Conservation (phyloP, 176 grass and related monocot genomes). For the Zoysia pacifica region DNA sequence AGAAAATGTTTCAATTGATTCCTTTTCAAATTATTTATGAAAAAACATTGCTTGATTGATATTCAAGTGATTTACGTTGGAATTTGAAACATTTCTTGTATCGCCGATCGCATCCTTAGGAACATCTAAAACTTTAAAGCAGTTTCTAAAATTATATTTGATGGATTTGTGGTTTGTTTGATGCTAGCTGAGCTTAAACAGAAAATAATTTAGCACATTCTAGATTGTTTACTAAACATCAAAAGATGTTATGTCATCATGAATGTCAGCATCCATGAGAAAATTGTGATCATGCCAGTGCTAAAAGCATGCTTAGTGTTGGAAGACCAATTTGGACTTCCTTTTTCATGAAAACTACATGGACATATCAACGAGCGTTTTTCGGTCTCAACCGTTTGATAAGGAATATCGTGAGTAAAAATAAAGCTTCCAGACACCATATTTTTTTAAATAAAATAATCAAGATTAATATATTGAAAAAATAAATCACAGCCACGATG, state of each 20-base stretch:
- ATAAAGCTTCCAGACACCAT: background rate
- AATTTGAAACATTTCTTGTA: too few relatives aligned
- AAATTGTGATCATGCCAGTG: background rate
- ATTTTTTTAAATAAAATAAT: background rate
- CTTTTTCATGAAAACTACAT: background rate
- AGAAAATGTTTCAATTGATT: too few relatives aligned
- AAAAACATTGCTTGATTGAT: too few relatives aligned
- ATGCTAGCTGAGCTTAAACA: background rate
- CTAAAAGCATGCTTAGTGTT: slow-evolving; percentile 7
- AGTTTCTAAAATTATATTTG: too few relatives aligned
- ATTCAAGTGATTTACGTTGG: too few relatives aligned
- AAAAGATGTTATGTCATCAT: background rate
- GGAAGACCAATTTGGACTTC: slow-evolving; percentile 6
- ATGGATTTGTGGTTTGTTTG: too few relatives aligned
- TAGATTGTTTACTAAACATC: too few relatives aligned
- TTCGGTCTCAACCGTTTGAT: background rate
- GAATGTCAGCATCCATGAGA: background rate
- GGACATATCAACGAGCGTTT: background rate
- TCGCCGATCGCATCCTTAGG: too few relatives aligned
- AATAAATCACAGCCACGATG: background rate
- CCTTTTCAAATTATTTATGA: too few relatives aligned
- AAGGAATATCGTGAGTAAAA: background rate
- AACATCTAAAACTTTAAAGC: too few relatives aligned
- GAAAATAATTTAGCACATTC: too few relatives aligned
- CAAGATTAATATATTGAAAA: background rate